Evolutionary conservation across 495 filamentous ascomycete species (phyloP), one percentile per base, ranked within the genome.

Genomic region (Talaromyces proteolyticus): DNA sequence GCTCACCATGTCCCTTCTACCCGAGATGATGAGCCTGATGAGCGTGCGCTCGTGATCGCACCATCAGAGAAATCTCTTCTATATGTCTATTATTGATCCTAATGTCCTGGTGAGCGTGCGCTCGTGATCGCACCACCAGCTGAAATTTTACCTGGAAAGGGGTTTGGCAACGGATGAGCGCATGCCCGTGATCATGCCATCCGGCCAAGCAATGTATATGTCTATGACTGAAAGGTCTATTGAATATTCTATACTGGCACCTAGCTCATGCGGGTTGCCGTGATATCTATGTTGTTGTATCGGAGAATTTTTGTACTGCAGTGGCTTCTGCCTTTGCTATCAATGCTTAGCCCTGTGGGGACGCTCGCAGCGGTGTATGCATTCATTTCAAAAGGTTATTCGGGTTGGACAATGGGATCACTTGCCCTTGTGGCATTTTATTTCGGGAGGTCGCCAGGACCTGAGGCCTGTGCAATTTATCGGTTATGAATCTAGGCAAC

Each of bases 391-490:
- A n/a, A n/a, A n/a, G n/a, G 47, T 29, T 39, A 40, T 18, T 41
- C 20, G 47, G 47, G 47, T 17, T 49, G 47, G 47, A 49, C 25
- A n/a, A 41, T 49, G 47, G 47, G 10, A 14, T 41, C 8, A 26
- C 20, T 41, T 49, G 19, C 34, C 46, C 29, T 40, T 19, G 29
- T 14, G 17, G 25, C 25, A 45, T 21, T 8, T 6, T 10, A 21
- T 21, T 45, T 41, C 34, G 36, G 37, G 37, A 49, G 37, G 47
- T 49, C 38, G 47, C 47, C 47, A 22, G 47, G 47, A 41, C 47
- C 47, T 49, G 47, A 49, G 47, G 47, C 47, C 47, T 36, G 47
- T 34, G 29, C 29, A 34, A 34, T 8, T 34, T 34, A 34, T 10
- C 4, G 29, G 29, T 8, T 8, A 34, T 14, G 29, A 34, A n/a